Evolutionary conservation across 768 basidiomycete species (phyloP).

Genomic region (Rhodotorula graminis): DNA sequence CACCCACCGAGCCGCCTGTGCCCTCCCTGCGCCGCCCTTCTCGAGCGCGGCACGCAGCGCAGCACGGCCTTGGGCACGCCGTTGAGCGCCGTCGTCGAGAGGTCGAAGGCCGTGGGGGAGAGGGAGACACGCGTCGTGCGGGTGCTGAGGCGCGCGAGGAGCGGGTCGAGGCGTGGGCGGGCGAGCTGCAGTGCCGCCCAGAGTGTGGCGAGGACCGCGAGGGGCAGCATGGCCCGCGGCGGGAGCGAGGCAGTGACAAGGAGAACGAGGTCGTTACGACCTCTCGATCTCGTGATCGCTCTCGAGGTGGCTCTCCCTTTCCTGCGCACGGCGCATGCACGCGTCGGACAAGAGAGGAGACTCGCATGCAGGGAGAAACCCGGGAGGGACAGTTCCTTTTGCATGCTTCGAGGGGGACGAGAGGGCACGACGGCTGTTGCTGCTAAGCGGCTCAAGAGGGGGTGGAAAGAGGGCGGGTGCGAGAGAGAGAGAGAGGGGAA

Average conservation of each 20-base stretch:
- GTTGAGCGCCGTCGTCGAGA: conserved; percentile 12
- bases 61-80: not conserved
- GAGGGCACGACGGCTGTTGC: not conserved
- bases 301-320: not conserved
- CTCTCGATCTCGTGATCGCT: too few species aligned
- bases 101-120: not conserved
- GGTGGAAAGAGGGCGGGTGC: too few species aligned
- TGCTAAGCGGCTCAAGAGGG: not conserved
- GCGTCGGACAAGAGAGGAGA: not conserved
- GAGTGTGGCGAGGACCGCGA: not conserved
- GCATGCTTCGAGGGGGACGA: not conserved
- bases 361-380: not conserved
- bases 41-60: not conserved
- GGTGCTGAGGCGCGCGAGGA: too few species aligned
- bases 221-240: not conserved
- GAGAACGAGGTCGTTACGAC: too few species aligned
- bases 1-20: not conserved
- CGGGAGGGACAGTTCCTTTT: not conserved
- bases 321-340: not conserved
- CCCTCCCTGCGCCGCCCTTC: not conserved
- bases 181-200: not conserved
- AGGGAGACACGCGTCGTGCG: not conserved
- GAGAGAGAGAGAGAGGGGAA: too few species aligned
- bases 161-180: too few species aligned
- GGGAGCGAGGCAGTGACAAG: not conserved